Evolutionary conservation across 1,139 yeast genomes (phyloP).

Genomic region (Pichia sp.): DNA sequence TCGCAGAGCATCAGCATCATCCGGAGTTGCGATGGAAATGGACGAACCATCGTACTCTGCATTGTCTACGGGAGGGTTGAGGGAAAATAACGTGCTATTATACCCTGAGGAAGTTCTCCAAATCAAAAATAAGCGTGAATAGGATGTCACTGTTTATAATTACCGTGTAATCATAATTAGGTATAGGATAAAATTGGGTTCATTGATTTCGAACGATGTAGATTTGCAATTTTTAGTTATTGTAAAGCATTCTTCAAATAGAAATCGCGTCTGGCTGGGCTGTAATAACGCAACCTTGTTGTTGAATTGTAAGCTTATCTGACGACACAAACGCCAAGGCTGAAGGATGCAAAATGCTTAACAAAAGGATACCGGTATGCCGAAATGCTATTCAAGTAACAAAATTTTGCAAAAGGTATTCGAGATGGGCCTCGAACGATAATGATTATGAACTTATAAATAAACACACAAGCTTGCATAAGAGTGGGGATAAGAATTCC

Average conservation of each 20-base stretch:
- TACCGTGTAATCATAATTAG: too few species aligned
- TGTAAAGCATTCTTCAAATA: too few species aligned
- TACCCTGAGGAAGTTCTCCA: neutral
- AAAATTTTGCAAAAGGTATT: neutral
- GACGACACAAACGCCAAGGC: neutral
- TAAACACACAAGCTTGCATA: neutral
- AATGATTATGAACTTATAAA: neutral
- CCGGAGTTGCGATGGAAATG: neutral
- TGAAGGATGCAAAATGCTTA: neutral
- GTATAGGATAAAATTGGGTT: too few species aligned
- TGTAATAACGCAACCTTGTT: too few species aligned
- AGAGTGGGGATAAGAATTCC: neutral
- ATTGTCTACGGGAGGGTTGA: too few species aligned
- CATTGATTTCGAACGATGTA: too few species aligned
- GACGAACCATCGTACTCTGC: too few species aligned
- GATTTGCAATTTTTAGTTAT: too few species aligned
- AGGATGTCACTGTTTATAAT: neutral
- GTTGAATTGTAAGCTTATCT: too few species aligned
- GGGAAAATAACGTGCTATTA: neutral
- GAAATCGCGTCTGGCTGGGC: too few species aligned
- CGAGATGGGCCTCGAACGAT: neutral
- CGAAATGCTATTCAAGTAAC: too few species aligned
- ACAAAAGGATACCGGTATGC: neutral
- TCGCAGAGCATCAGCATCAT: constrained; percentile 2
- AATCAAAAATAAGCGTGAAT: neutral